These are phyloP conservation scores for Acorus calamus DNA, from an alignment of 106 monocot genomes.

Conservation along the genomic window DNA sequence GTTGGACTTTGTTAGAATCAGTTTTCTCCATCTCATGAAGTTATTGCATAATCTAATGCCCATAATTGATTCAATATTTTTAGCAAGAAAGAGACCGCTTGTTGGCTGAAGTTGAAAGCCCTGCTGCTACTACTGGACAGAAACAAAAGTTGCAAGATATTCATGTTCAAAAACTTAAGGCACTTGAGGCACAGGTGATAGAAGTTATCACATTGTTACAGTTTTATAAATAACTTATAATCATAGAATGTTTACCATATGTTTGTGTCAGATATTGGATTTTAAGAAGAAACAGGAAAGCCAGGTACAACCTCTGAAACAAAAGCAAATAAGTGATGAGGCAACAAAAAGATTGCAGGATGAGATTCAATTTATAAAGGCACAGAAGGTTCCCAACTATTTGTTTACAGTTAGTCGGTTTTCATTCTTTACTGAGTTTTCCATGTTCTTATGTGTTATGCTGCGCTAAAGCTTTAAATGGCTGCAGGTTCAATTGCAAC, in stretches of 20 bases:
- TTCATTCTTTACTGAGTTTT: no score
- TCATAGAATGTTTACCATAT: neutral
- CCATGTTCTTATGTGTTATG: neutral
- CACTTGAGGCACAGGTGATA: conserved; percentile 87
- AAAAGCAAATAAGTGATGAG: conserved; percentile 97
- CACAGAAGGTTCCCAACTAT: conserved; percentile 49
- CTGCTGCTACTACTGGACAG: conserved; percentile 40
- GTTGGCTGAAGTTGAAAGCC: conserved; percentile 82
- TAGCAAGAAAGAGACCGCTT: conserved; percentile 87
- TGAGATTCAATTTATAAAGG: conserved; percentile 92
- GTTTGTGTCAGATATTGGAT: conserved; percentile 59
- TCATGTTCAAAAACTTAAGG: conserved; percentile 77
- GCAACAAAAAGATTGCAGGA: conserved; percentile 94
- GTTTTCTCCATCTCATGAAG: neutral
- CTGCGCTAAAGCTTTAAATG: neutral
- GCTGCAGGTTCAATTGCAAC: conserved; percentile 81
- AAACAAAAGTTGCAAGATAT: conserved; percentile 55
- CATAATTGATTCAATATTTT: conserved; percentile 15
- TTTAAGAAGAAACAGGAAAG: conserved; percentile 99
- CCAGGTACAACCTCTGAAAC: conserved; percentile 88
- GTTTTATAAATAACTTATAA: neutral
- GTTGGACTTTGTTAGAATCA: neutral
- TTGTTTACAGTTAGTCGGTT: no score
- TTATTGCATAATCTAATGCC: neutral
- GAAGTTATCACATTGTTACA: neutral